A percentile compares a stretch with the other conserved stretches of the same genome.
These are phyloP conservation scores for Fusarium succisae DNA, from an alignment of 2,329 filamentous ascomycete species.

Conservation along the genomic window DNA sequence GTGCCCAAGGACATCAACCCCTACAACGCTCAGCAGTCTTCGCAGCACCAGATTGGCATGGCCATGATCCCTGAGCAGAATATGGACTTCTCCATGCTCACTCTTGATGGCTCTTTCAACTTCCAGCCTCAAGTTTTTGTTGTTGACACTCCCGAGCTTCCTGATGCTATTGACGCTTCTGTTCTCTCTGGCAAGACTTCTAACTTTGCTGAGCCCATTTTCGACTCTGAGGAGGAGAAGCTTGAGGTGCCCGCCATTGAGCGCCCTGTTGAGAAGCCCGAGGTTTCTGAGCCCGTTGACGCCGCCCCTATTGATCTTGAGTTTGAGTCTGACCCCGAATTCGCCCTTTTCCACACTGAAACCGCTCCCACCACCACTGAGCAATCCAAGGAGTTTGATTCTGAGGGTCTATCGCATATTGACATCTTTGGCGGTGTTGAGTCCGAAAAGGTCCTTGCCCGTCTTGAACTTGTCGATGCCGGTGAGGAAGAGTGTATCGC, in stretches of 20 bases:
- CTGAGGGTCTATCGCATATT: conserved; percentile 52
- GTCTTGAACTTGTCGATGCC: conserved; percentile 71
- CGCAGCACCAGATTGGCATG: conserved; percentile 79
- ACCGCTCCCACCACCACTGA: conserved; percentile 32
- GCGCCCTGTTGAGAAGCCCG: conserved; percentile 52
- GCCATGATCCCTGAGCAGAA: conserved; percentile 83
- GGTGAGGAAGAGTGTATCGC: conserved; percentile 59
- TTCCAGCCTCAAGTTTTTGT: conserved; percentile 79
- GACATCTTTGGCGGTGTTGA: conserved; percentile 64
- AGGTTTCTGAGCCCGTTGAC: conserved; percentile 43
- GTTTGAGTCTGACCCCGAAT: conserved; percentile 70
- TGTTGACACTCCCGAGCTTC: conserved; percentile 75
- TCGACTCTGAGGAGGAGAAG: conserved; percentile 62
- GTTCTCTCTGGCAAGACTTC: conserved; percentile 77
- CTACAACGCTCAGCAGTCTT: conserved; percentile 63
- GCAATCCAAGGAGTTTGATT: conserved; percentile 53
- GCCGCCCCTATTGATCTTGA: conserved; percentile 57
- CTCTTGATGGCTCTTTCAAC: conserved; percentile 65
- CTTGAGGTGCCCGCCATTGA: conserved; percentile 65
- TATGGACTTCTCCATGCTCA: conserved; percentile 79
- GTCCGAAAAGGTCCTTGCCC: conserved; percentile 70
- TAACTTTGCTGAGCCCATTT: conserved; percentile 59
- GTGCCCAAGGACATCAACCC: conserved; percentile 74
- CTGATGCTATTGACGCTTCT: conserved; percentile 66
- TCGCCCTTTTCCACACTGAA: conserved; percentile 67